Percentiles rank a stretch among this genome's conserved stretches.
phyloP scores from a whole-genome alignment of 2,329 filamentous ascomycete species.

The Monosporascus sp. region DNA sequence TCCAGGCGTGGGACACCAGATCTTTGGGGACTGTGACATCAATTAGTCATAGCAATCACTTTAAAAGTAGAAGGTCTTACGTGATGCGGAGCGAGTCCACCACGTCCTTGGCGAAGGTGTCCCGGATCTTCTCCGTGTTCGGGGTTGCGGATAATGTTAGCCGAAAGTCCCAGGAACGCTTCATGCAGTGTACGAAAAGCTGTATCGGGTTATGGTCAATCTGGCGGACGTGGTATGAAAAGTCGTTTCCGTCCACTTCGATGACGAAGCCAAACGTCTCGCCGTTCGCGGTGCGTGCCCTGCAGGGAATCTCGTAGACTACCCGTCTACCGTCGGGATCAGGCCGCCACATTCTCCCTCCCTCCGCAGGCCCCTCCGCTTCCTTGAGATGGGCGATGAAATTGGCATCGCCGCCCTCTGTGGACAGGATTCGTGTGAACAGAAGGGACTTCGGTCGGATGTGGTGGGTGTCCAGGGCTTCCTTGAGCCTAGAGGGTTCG shows the following conservation, averaged over 20 bases:
- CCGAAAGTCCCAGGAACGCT: constrained; percentile 23
- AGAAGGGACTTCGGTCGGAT: constrained; percentile 1
- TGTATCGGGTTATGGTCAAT: constrained; percentile 4
- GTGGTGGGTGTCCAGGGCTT: constrained; percentile 7
- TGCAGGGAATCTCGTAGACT: constrained; percentile 19
- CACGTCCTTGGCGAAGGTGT: constrained; percentile 19
- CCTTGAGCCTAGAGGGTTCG: constrained; percentile 4
- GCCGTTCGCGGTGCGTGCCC: not conserved
- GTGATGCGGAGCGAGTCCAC: constrained; percentile 16
- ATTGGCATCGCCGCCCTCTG: constrained; percentile 18
- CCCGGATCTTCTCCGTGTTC: constrained; percentile 13
- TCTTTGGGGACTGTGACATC: constrained; percentile 8
- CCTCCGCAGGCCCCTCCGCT: not conserved
- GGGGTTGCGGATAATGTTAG: constrained; percentile 13
- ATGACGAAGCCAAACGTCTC: constrained; percentile 13
- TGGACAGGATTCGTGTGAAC: constrained; percentile 12
- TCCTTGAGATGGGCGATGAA: constrained; percentile 12
- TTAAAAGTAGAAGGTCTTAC: constrained; percentile 16
- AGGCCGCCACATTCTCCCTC: not conserved
- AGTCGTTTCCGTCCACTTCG: constrained; percentile 18
- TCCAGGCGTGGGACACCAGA: constrained; percentile 15
- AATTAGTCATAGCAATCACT: constrained; percentile 1
- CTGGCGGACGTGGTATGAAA: constrained; percentile 12
- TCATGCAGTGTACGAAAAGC: constrained; percentile 22
- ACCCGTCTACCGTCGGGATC: constrained; percentile 8